A percentile compares a stretch with the other conserved stretches of the same genome.
phyloP scores from a whole-genome alignment of 2,329 filamentous ascomycete species.

The Sporothrix brunneoviolacea region DNA sequence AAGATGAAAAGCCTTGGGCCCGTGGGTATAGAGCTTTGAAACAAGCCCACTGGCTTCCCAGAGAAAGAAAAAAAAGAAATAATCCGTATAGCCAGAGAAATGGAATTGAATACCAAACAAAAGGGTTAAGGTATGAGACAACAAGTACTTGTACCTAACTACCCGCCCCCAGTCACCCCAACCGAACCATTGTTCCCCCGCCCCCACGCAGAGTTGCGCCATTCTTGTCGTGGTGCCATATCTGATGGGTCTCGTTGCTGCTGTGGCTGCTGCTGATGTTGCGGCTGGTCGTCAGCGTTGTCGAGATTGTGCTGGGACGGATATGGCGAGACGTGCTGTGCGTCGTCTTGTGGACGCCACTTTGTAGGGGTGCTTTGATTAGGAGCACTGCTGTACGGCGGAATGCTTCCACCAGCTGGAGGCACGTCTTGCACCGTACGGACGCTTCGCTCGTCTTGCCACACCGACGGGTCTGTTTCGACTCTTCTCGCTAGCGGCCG shows the following conservation, averaged over 20 bases:
- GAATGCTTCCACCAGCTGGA: constrained; percentile 16
- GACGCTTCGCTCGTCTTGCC: constrained; percentile 78
- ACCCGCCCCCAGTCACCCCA: constrained; percentile 41
- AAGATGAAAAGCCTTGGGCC: not conserved
- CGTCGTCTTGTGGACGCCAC: constrained; percentile 39
- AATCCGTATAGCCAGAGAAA: not conserved
- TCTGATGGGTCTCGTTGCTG: not conserved
- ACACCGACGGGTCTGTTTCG: constrained; percentile 79
- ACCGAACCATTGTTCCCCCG: constrained; percentile 43
- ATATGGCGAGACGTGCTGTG: constrained; percentile 39
- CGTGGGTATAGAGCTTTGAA: constrained; percentile 1
- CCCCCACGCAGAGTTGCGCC: constrained; percentile 51
- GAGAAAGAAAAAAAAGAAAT: not conserved
- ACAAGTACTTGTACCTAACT: constrained; percentile 9
- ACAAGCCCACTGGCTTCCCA: not conserved
- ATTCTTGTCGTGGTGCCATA: constrained; percentile 41
- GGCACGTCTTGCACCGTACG: constrained; percentile 64
- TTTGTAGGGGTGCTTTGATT: constrained; percentile 44
- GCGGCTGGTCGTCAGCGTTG: constrained; percentile 34
- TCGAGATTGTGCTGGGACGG: constrained; percentile 34
- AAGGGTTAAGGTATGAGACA: no score
- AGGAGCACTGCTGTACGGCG: constrained; percentile 21
- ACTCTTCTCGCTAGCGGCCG: constrained; percentile 56
- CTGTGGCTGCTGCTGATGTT: constrained; percentile 19
- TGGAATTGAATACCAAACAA: not conserved